These are phyloP conservation scores for Rusavskia elegans DNA, from an alignment of 495 filamentous ascomycete genomes.

Conservation along the genomic window DNA sequence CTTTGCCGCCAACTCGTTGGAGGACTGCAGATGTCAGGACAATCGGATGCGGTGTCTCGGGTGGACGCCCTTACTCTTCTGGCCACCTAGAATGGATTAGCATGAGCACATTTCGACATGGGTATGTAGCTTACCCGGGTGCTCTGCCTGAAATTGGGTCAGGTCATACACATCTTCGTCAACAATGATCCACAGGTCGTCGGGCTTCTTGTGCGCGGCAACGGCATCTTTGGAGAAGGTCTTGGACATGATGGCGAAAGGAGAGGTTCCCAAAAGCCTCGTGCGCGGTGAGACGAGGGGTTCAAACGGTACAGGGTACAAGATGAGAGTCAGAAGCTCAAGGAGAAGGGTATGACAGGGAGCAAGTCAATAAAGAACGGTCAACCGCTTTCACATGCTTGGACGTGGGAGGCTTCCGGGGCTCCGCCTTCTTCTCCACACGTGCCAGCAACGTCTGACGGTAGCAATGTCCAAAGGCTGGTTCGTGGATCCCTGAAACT, in stretches of 20 bases:
- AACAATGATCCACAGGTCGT: slow-evolving; percentile 74
- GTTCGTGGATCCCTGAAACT: neutral
- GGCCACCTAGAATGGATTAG: slow-evolving; percentile 48
- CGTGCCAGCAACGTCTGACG: neutral
- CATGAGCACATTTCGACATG: neutral
- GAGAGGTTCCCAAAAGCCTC: too few relatives aligned
- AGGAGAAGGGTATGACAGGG: too few relatives aligned
- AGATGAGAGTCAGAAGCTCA: neutral
- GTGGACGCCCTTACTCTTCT: slow-evolving; percentile 56
- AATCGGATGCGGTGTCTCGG: neutral
- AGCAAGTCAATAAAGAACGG: too few relatives aligned
- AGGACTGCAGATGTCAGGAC: slow-evolving; percentile 40
- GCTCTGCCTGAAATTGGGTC: slow-evolving; percentile 85
- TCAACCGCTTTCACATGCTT: neutral
- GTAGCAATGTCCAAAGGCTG: neutral
- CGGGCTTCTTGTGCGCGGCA: slow-evolving; percentile 72
- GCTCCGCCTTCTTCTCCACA: neutral
- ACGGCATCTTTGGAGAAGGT: slow-evolving; percentile 74
- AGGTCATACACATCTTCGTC: slow-evolving; percentile 96
- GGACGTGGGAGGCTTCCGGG: neutral
- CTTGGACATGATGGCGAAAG: slow-evolving; percentile 56
- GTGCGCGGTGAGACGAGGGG: neutral
- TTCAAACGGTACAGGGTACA: neutral
- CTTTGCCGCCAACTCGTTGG: slow-evolving; percentile 83
- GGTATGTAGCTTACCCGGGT: slow-evolving; percentile 46